phyloP scores from a whole-genome alignment of 257 asterid genomes.

The Salvia rosmarinus region DNA sequence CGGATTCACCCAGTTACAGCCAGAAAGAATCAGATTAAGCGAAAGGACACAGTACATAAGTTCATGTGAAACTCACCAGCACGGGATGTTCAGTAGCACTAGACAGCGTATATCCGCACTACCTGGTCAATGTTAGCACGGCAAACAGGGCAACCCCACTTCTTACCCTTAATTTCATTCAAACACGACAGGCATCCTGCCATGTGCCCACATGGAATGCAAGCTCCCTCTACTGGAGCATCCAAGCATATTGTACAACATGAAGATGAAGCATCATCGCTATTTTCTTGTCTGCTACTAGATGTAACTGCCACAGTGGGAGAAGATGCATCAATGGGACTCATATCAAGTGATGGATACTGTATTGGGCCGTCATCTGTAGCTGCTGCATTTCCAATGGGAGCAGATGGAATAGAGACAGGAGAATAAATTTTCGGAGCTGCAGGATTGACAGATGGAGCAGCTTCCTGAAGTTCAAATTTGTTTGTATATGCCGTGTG shows the following conservation, averaged over 20 bases:
- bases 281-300: conserved; percentile 29
- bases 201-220: conserved; percentile 95
- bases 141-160: conserved; percentile 95
- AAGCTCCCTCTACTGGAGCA: conserved; percentile 84
- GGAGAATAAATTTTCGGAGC: conserved; percentile 39
- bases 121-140: conserved; percentile 83
- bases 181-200: conserved; percentile 93
- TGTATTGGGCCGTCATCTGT: conserved; percentile 61
- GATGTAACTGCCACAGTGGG: conserved; percentile 30
- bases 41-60: not conserved
- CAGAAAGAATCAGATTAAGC: no score
- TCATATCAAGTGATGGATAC: conserved; percentile 69
- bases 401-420: conserved; percentile 38
- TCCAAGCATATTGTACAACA: conserved; percentile 82
- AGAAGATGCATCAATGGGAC: conserved; percentile 48
- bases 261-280: conserved; percentile 38
- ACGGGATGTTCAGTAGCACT: conserved; percentile 25
- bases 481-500: conserved; percentile 39
- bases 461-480: conserved; percentile 40
- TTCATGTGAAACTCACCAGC: conserved; percentile 38
- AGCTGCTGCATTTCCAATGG: conserved; percentile 32
- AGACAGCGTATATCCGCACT: conserved; percentile 74
- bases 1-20: no score
- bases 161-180: conserved; percentile 67
- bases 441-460: conserved; percentile 37